phyloP scores from a whole-genome alignment of 2,329 filamentous ascomycete species.

The Trichothecium roseum region DNA sequence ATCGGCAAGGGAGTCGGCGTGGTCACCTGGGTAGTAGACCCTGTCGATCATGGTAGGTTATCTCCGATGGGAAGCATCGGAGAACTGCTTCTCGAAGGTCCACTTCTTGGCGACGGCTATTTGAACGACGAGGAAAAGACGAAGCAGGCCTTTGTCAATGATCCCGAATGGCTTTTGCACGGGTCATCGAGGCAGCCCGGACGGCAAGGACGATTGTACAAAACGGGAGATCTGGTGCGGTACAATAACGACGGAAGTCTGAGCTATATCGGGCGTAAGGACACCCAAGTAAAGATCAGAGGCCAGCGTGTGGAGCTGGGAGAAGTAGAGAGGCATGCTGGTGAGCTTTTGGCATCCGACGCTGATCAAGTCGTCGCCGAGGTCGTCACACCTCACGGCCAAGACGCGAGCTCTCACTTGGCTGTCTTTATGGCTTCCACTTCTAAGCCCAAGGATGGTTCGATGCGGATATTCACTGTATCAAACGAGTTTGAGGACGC shows the following conservation, averaged over 20 bases:
- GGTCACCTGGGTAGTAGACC: background rate
- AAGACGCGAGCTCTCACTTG: slow-evolving; percentile 2
- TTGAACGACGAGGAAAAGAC: background rate
- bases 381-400: no score
- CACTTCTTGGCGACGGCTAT: background rate
- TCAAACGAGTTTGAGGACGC: no score
- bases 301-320: slow-evolving; percentile 40
- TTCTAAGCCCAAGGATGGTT: no score
- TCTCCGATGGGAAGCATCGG: background rate
- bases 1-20: background rate
- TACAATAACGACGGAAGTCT: slow-evolving; percentile 20
- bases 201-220: slow-evolving; percentile 8
- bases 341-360: slow-evolving; percentile 11
- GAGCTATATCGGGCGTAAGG: slow-evolving; percentile 35
- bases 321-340: slow-evolving; percentile 6
- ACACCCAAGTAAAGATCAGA: slow-evolving; percentile 43
- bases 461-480: no score
- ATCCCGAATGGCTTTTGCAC: background rate
- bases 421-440: background rate
- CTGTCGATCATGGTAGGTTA: background rate
- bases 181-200: slow-evolving; percentile 13
- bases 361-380: slow-evolving; percentile 8
- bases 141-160: slow-evolving; percentile 12
- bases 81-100: background rate
- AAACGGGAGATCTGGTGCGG: slow-evolving; percentile 13